Percentiles rank a stretch among this genome's conserved stretches.
These are phyloP conservation scores for Pseudovirgaria hyperparasitica DNA, from an alignment of 2,329 filamentous ascomycete species.

Conservation along the genomic window DNA sequence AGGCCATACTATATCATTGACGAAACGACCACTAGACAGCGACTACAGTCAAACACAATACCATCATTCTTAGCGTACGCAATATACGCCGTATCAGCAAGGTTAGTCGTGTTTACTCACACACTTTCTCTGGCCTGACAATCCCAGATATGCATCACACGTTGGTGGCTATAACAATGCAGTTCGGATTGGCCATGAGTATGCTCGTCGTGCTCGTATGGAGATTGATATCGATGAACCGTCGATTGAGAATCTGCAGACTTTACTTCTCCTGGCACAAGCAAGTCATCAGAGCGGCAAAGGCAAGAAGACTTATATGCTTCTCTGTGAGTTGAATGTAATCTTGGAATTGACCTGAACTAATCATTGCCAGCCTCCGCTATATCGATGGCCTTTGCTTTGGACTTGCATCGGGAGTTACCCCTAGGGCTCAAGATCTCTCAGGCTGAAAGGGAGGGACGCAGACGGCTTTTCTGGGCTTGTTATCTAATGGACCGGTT, in stretches of 20 bases:
- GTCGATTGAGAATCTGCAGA: constrained; percentile 64
- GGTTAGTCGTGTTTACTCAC: constrained; percentile 18
- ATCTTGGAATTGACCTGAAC: constrained; percentile 9
- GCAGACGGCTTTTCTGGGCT: constrained; percentile 75
- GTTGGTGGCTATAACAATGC: constrained; percentile 54
- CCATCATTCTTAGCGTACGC: constrained; percentile 38
- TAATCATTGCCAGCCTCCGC: constrained; percentile 45
- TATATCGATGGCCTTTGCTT: constrained; percentile 69
- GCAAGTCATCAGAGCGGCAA: constrained; percentile 66
- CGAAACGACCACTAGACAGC: constrained; percentile 60
- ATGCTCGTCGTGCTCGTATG: constrained; percentile 53
- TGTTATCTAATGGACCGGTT: constrained; percentile 84
- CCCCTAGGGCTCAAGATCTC: constrained; percentile 49
- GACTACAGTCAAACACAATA: constrained; percentile 55
- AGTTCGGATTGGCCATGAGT: constrained; percentile 57
- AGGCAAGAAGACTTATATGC: constrained; percentile 79
- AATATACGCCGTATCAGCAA: constrained; percentile 36
- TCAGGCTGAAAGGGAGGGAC: constrained; percentile 59
- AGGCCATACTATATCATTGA: constrained; percentile 76
- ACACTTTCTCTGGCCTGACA: constrained; percentile 37
- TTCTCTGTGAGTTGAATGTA: constrained; percentile 47
- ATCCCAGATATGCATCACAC: constrained; percentile 53
- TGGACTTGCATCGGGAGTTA: constrained; percentile 69
- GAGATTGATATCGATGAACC: constrained; percentile 71
- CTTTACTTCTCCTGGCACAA: constrained; percentile 60